These are phyloP conservation scores for Trametes versicolor DNA, from an alignment of 1,284 basidiomycete species.

Conservation along the genomic window DNA sequence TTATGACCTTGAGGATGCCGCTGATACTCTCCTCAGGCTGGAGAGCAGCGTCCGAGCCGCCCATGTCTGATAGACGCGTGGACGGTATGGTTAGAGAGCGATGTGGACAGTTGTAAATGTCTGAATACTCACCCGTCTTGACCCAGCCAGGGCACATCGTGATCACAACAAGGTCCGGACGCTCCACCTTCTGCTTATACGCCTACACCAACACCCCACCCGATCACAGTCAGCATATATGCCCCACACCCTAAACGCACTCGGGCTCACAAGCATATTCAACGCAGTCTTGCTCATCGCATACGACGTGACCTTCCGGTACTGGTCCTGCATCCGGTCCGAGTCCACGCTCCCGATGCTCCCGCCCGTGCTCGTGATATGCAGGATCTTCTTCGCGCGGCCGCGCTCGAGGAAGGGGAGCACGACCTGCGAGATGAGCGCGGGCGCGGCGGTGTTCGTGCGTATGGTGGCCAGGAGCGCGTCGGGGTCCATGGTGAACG, in stretches of 20 bases:
- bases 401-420: slow-evolving; percentile 46
- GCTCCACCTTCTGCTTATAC: slow-evolving; percentile 45
- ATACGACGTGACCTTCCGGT: slow-evolving; percentile 36
- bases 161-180: slow-evolving; percentile 39
- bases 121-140: slow-evolving; percentile 45
- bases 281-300: slow-evolving; percentile 42
- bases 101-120: no score
- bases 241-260: no score
- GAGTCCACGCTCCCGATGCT: slow-evolving; percentile 40
- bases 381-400: slow-evolving; percentile 48
- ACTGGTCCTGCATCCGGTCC: slow-evolving; percentile 11
- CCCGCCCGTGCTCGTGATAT: slow-evolving; percentile 45
- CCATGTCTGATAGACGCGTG: slow-evolving; percentile 38
- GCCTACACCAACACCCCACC: no score
- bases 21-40: slow-evolving; percentile 39
- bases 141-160: slow-evolving; percentile 44
- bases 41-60: slow-evolving; percentile 39
- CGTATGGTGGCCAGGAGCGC: slow-evolving; percentile 35
- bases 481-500: slow-evolving; percentile 38
- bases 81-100: no score
- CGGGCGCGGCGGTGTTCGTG: slow-evolving; percentile 48
- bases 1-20: slow-evolving; percentile 36
- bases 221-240: neutral
- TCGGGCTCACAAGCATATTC: slow-evolving; percentile 45
- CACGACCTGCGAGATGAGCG: slow-evolving; percentile 43